Base-by-base conservation (phyloP, 208 protist genomes). In the Acanthamoeba castellanii region DNA sequence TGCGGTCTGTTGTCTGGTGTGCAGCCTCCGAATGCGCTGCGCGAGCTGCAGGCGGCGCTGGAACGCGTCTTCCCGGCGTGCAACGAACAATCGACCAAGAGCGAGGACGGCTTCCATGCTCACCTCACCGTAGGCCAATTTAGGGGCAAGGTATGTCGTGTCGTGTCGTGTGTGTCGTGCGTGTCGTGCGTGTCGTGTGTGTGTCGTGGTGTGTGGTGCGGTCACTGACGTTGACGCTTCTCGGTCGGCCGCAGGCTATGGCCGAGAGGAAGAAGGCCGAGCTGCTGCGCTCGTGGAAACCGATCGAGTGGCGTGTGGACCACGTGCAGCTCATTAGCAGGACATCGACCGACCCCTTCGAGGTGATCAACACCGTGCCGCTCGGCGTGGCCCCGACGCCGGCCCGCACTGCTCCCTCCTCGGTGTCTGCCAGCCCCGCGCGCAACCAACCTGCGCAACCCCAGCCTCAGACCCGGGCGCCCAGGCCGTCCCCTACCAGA, bases 71-170 rank as follows among this genome's bases (percentile, higher is more conserved):
- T 97, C 11, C 95, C 95, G 22, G 45, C 76, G 18, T 97, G 93
- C 18, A 89, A 95, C 37, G 96, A 97, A 9, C 78, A 94, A 14
- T 72, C 55, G 18, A 93, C 59, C 45, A 95, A 93, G 78, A 94
- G 89, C 13, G 57, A 68, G 2, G 25, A 14, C 16, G 95, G 95
- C 13, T 97, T 96, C 52, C 74, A 90, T 30, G 93, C 96, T n/a
- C 96, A 97, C 52, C 45, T 97, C 37, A 97, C 96, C n/a, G 42
- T 97, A 4, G 96, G 96, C 55, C 96, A 97, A 76, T 96, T 96
- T 32, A n/a, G 90, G 22, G 90, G 90, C 90, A 94, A 94, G 66
- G 90, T 94, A 32, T 16, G 42, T 0, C 22, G 13, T 34, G 45
- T 32, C 25, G 25, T 85, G 45, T 42, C 32, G 25, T 59, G n/a